phyloP scores from a whole-genome alignment of 108 stramenopile genomes.

The Mediolabrus comicus region DNA sequence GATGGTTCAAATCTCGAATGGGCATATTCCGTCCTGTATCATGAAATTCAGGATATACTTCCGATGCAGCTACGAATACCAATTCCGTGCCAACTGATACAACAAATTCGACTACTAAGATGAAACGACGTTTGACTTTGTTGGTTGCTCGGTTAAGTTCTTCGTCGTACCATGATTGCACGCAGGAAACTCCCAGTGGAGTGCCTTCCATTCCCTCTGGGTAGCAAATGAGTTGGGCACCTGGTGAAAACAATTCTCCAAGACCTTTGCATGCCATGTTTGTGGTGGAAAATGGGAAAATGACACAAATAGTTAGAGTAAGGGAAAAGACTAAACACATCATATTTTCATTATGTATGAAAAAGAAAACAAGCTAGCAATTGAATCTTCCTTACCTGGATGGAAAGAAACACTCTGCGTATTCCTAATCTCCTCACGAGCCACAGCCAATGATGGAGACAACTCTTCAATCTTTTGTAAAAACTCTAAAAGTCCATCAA shows the following conservation, averaged over 20 bases:
- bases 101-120: slow-evolving; percentile 62
- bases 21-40: slow-evolving; percentile 56
- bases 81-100: slow-evolving; percentile 62
- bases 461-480: slow-evolving; percentile 46
- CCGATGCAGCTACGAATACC: slow-evolving; percentile 67
- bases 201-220: slow-evolving; percentile 74
- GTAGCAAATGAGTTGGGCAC: slow-evolving; percentile 52
- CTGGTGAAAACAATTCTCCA: slow-evolving; percentile 67
- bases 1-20: slow-evolving; percentile 56
- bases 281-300: too few relatives aligned
- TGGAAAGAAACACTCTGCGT: slow-evolving; percentile 60
- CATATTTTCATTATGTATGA: too few relatives aligned
- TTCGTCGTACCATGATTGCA: slow-evolving; percentile 70
- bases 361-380: too few relatives aligned
- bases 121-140: slow-evolving; percentile 60
- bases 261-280: too few relatives aligned
- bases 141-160: slow-evolving; percentile 63
- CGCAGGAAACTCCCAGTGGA: slow-evolving; percentile 57
- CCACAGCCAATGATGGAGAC: slow-evolving; percentile 36
- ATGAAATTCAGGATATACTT: slow-evolving; percentile 69
- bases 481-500: slow-evolving; percentile 54
- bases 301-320: too few relatives aligned
- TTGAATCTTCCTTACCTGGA: too few relatives aligned
- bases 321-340: too few relatives aligned
- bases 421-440: slow-evolving; percentile 52